Evolutionary conservation across 208 protist species (phyloP), one percentile per base, ranked within the genome.

Genomic region (Leishmania braziliensis): DNA sequence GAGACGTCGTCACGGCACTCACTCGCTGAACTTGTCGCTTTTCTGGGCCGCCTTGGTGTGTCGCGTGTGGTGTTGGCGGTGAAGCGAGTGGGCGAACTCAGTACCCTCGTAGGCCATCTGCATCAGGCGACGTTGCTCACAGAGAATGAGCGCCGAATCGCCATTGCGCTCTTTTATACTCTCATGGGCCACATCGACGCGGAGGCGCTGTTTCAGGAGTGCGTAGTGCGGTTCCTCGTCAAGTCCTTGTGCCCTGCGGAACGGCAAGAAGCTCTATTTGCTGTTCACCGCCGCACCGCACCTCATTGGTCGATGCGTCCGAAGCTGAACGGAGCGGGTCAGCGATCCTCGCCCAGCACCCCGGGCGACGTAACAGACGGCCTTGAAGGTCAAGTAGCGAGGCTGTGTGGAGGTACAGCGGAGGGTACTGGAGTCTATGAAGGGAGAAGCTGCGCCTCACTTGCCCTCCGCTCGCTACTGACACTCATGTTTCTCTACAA

Each of bases 401-500:
- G 8, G 26, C 74, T 77, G 16, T 77, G 56, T 23, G 56, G 36
- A 8, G 5, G 6, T 46, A 39, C 56, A 29, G 36, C 56, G 39
- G n/a, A 20, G 51, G 23, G 29, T 18, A 29, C 20, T 5, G 33
- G 18, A 23, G 33, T 1, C 23, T 43, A 29, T 50, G 74, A 33
- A 1, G 63, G 8, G 29, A 51, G 6, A 53, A 78, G 39, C 72
- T 69, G 53, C 46, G 65, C 78, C 9, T 65, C 84, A 8, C 60
- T 90, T 2, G 56, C 86, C 1, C 71, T 91, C 56, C 70, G 63
- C 23, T 68, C 79, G 29, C 71, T 92, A 46, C 76, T 90, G 4
- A 71, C 80, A 5, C 81, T 93, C 53, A 65, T 88, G 72, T 90
- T 93, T 65, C 66, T 75, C 48, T 71, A 89, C 81, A 91, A 92